phyloP scores from a whole-genome alignment of 805 yeast species.

The Yamadazyma scolyti region DNA sequence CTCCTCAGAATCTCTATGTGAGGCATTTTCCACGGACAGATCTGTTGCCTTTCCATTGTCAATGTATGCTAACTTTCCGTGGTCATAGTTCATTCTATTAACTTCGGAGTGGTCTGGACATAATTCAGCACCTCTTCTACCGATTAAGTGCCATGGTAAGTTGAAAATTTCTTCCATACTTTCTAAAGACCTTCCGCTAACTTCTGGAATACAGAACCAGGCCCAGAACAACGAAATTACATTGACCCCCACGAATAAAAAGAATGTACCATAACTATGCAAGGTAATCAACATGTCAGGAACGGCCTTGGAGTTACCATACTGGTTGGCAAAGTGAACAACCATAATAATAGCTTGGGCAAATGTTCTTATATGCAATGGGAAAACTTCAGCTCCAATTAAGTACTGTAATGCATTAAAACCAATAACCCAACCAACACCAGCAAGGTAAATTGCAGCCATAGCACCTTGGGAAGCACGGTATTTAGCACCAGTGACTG shows the following conservation, averaged over 20 bases:
- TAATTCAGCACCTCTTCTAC: conserved; percentile 49
- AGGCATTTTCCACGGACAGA: conserved; percentile 10
- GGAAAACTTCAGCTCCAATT: conserved; percentile 53
- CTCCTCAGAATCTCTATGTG: conserved; percentile 8
- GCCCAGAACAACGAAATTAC: conserved; percentile 41
- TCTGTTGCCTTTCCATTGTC: conserved; percentile 8
- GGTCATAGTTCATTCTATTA: conserved; percentile 22
- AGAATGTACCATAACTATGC: conserved; percentile 49
- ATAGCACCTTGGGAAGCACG: conserved; percentile 46
- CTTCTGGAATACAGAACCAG: conserved; percentile 51
- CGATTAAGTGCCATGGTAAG: conserved; percentile 57
- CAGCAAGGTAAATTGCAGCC: conserved; percentile 47
- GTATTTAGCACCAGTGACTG: conserved; percentile 24
- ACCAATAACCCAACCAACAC: conserved; percentile 59
- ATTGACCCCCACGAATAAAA: conserved; percentile 45
- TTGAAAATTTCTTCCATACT: conserved; percentile 49
- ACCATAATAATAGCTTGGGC: conserved; percentile 53
- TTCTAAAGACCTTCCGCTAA: conserved; percentile 49
- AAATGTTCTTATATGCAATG: conserved; percentile 45
- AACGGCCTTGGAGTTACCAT: conserved; percentile 53
- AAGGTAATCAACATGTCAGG: conserved; percentile 48
- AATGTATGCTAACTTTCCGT: conserved; percentile 12
- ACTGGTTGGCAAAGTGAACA: conserved; percentile 55
- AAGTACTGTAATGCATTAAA: conserved; percentile 56
- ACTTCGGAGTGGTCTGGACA: conserved; percentile 50